These are phyloP conservation scores for Syzygium malaccense DNA, from an alignment of 441 rosid species.

Conservation along the genomic window DNA sequence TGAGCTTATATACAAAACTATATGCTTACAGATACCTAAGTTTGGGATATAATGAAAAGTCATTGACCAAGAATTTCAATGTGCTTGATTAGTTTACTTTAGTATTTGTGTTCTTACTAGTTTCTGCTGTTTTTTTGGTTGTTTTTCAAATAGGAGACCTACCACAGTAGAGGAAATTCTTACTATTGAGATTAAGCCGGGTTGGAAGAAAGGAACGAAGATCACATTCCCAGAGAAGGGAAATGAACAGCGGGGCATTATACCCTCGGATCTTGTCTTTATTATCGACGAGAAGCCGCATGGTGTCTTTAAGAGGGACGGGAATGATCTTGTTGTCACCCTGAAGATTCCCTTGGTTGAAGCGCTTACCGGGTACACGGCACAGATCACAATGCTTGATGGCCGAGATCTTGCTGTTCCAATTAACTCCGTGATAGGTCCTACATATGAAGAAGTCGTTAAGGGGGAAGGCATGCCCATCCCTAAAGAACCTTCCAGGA, in stretches of 20 bases:
- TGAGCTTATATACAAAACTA: not conserved
- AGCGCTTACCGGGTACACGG: conserved; percentile 61
- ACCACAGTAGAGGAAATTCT: conserved; percentile 53
- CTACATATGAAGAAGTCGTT: conserved; percentile 60
- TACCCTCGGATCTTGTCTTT: conserved; percentile 60
- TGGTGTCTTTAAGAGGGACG: conserved; percentile 56
- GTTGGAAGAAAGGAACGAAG: conserved; percentile 79
- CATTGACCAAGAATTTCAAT: not conserved
- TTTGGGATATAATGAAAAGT: not conserved
- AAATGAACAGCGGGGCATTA: conserved; percentile 50
- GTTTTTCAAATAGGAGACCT: conserved; percentile 35
- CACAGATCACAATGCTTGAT: conserved; percentile 47
- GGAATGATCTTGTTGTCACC: conserved; percentile 51
- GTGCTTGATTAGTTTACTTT: not conserved
- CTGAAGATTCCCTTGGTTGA: conserved; percentile 57
- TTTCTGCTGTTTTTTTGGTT: not conserved
- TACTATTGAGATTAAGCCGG: conserved; percentile 62
- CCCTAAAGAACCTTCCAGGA: conserved; percentile 57
- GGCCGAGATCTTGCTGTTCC: conserved; percentile 42
- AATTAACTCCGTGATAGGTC: conserved; percentile 39
- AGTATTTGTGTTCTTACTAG: not conserved
- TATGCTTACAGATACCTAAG: not conserved
- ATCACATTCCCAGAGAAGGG: conserved; percentile 64
- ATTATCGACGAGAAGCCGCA: conserved; percentile 80
- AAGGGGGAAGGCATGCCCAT: conserved; percentile 86